These are phyloP conservation scores for Priceomyces carsonii DNA, from an alignment of 805 yeast species.

Conservation along the genomic window DNA sequence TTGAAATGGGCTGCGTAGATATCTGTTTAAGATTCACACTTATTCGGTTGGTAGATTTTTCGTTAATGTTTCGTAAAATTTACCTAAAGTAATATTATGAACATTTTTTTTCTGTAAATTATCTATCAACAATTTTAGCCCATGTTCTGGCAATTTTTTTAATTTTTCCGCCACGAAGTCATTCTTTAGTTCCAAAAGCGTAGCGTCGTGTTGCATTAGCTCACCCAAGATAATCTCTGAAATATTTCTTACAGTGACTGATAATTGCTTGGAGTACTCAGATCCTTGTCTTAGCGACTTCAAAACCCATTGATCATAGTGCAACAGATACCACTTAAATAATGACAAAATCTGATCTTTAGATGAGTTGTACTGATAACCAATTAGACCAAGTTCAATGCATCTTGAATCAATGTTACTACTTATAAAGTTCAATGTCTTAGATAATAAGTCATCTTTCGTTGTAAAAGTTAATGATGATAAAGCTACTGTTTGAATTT, in stretches of 20 bases:
- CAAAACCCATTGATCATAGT: conserved; percentile 54
- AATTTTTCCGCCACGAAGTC: conserved; percentile 33
- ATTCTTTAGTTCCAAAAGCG: conserved; percentile 21
- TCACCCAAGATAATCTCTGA: conserved; percentile 41
- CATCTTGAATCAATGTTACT: conserved; percentile 56
- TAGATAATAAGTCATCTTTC: conserved; percentile 46
- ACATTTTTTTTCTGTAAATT: too few species aligned
- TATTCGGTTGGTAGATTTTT: too few species aligned
- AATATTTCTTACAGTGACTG: conserved; percentile 44
- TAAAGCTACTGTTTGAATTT: conserved; percentile 57
- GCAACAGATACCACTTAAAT: conserved; percentile 59
- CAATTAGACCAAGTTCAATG: conserved; percentile 60
- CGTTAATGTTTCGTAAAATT: too few species aligned
- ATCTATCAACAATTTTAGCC: conserved; percentile 26
- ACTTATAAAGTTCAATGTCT: conserved; percentile 56
- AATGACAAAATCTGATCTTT: conserved; percentile 30
- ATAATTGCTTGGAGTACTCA: conserved; percentile 47
- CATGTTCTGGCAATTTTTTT: conserved; percentile 38
- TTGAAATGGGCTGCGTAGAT: too few species aligned
- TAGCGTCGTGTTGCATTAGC: conserved; percentile 37
- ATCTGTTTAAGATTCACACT: too few species aligned
- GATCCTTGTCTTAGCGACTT: conserved; percentile 48
- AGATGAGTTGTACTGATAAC: conserved; percentile 43
- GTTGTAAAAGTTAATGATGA: conserved; percentile 53
- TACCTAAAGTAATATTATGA: too few species aligned